Conservation (phyloP, 2,329 filamentous ascomycete species). For the Macrophomina pseudophaseolina region DNA sequence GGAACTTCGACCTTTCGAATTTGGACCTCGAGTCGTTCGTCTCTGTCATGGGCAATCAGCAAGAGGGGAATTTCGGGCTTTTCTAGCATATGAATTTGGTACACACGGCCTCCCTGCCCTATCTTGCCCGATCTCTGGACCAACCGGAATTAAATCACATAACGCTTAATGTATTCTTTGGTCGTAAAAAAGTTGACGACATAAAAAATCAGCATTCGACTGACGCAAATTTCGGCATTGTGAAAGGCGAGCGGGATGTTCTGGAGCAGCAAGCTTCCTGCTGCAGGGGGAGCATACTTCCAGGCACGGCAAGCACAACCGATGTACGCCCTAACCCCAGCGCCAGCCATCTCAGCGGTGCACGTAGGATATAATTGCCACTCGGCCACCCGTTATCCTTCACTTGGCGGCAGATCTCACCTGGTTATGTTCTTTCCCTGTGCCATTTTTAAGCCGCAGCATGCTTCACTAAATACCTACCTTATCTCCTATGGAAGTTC, state of each 20-base stretch:
- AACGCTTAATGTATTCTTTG: neutral
- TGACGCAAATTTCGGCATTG: too few relatives aligned
- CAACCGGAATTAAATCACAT: neutral
- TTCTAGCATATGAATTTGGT: neutral
- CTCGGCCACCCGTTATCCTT: too few relatives aligned
- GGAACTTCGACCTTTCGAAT: constrained; percentile 27
- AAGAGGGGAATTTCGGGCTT: constrained; percentile 10
- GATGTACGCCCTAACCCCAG: too few relatives aligned
- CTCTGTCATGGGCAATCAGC: constrained; percentile 24
- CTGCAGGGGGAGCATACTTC: too few relatives aligned
- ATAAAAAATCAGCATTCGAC: too few relatives aligned
- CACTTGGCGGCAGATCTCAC: too few relatives aligned
- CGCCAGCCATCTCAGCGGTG: too few relatives aligned
- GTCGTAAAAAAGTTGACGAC: too few relatives aligned
- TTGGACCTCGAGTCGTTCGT: constrained; percentile 25
- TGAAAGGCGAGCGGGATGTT: too few relatives aligned
- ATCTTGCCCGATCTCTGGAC: neutral
- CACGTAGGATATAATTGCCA: too few relatives aligned
- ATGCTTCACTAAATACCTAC: neutral
- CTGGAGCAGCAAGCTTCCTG: too few relatives aligned
- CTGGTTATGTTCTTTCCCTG: neutral
- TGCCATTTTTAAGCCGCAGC: neutral
- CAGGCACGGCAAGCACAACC: too few relatives aligned
- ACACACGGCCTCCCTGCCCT: neutral
- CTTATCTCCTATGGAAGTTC: neutral